Percentiles rank a stretch among this genome's conserved stretches.
Evolutionary conservation across 1,284 basidiomycete genomes (phyloP).

Genomic region (Apiotrichum porosum): DNA sequence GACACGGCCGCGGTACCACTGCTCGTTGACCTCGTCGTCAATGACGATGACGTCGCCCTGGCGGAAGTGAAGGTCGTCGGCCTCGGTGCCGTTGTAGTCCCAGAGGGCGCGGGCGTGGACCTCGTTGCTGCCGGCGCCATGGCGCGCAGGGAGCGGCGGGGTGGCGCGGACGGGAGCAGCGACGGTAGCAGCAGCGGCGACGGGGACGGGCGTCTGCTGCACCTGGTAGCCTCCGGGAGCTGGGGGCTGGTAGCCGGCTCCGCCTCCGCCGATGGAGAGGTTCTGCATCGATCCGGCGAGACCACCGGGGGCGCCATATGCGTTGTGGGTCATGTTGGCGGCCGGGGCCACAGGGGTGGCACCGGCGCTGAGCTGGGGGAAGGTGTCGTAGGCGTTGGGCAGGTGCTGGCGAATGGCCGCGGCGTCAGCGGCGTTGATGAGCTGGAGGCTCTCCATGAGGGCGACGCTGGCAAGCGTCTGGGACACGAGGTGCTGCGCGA

Average conservation of each 20-base stretch:
- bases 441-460: conserved; percentile 33
- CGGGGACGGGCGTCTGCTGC: not conserved
- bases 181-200: too few relatives aligned
- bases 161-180: not conserved
- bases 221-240: not conserved
- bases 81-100: conserved; percentile 41
- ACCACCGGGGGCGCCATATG: not conserved
- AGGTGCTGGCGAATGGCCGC: conserved; percentile 34
- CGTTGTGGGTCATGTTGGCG: not conserved
- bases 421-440: conserved; percentile 34
- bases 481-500: conserved; percentile 39
- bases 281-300: not conserved
- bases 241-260: not conserved
- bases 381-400: conserved; percentile 24
- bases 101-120: conserved; percentile 36
- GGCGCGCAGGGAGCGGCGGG: not conserved
- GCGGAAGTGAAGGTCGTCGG: conserved; percentile 40
- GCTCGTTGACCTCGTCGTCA: conserved; percentile 45
- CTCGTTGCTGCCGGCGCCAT: conserved; percentile 13
- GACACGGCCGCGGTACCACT: conserved; percentile 42
- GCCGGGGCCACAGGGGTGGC: not conserved
- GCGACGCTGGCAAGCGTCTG: conserved; percentile 38
- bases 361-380: conserved; percentile 13
- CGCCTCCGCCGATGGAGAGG: not conserved
- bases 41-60: conserved; percentile 40